phyloP scores from a whole-genome alignment of 257 asterid genomes.

The Solanum sitiens region DNA sequence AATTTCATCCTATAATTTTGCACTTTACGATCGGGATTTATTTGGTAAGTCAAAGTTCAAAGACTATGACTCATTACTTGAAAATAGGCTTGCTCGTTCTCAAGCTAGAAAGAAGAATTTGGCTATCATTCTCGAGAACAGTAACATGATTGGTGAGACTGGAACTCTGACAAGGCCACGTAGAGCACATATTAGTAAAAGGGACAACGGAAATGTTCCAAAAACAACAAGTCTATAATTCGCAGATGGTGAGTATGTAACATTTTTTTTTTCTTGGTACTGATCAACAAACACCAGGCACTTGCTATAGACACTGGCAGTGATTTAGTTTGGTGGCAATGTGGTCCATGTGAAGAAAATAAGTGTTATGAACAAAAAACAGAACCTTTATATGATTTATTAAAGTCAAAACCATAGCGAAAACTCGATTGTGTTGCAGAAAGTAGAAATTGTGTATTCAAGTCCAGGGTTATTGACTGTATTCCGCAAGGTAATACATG shows the following conservation, averaged over 20 bases:
- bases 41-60: not conserved
- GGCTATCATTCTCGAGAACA: not conserved
- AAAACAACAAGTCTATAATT: too few species aligned
- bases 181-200: too few species aligned
- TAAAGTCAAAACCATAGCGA: not conserved
- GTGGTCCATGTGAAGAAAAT: not conserved
- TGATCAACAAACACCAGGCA: not conserved
- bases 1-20: not conserved
- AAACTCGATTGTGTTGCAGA: not conserved
- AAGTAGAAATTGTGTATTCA: not conserved
- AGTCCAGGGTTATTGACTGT: not conserved
- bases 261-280: not conserved
- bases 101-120: not conserved
- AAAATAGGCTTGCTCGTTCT: not conserved
- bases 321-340: not conserved
- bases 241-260: too few species aligned
- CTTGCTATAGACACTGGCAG: not conserved
- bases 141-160: too few species aligned
- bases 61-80: not conserved
- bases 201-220: too few species aligned
- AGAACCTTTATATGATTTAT: not conserved
- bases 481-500: not conserved
- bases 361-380: not conserved
- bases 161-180: not conserved
- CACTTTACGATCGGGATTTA: not conserved